Evolutionary conservation across 306 rosid genomes (phyloP).

Genomic region (Fagus sylvatica): DNA sequence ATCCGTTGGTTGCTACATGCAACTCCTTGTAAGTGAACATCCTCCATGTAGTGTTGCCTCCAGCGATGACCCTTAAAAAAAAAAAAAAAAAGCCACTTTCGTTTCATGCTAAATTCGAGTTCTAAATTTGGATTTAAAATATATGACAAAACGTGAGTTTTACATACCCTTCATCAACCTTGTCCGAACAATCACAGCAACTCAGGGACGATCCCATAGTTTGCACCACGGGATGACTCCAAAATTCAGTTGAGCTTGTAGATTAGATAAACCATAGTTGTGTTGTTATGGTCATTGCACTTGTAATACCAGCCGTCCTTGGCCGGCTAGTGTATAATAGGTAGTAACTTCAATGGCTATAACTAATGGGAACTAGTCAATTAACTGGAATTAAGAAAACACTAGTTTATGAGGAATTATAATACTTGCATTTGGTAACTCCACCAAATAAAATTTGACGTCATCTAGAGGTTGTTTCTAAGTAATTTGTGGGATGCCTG

Average conservation of each 20-base stretch:
- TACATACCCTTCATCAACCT: constrained; percentile 63
- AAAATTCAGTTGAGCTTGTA: constrained; percentile 4
- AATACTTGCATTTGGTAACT: neutral
- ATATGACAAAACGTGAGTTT: neutral
- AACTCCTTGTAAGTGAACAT: constrained; percentile 81
- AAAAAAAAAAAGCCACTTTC: neutral
- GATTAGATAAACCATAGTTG: constrained; percentile 27
- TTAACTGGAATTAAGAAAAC: neutral
- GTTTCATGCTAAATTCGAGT: neutral
- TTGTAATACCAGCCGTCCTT: constrained; percentile 52
- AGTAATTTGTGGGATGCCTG: constrained; percentile 25
- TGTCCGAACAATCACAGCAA: constrained; percentile 59
- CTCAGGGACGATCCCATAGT: constrained; percentile 71
- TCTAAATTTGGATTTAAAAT: neutral
- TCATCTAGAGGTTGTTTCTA: neutral
- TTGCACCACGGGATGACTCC: neutral
- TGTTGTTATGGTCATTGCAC: constrained; percentile 1
- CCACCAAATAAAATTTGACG: neutral
- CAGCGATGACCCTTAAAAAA: constrained; percentile 16
- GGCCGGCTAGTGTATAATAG: constrained; percentile 61
- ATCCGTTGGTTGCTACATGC: constrained; percentile 81
- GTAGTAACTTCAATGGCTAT: neutral
- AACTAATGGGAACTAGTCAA: neutral
- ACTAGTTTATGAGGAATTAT: neutral
- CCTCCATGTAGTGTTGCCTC: constrained; percentile 63